phyloP scores from a whole-genome alignment of 2,329 filamentous ascomycete genomes.

The Apiospora pterosperma region DNA sequence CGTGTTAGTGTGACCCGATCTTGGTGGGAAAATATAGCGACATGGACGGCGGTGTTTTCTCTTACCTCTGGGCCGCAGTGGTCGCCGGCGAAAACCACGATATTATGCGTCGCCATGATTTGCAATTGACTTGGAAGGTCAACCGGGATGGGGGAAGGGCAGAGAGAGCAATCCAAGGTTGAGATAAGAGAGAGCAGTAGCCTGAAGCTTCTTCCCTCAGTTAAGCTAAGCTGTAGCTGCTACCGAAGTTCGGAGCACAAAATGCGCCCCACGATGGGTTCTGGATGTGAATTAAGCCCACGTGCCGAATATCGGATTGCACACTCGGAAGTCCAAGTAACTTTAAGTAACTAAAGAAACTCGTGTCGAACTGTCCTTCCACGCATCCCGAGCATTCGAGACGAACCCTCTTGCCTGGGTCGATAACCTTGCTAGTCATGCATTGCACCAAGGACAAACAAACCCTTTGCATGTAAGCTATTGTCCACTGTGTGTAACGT shows the following conservation, averaged over 20 bases:
- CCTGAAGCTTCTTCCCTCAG: not conserved
- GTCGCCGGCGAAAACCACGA: slow-evolving; percentile 80
- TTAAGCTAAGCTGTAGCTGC: not conserved
- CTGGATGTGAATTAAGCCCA: slow-evolving; percentile 9
- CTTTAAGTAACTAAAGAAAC: not conserved
- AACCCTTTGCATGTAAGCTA: too few species aligned
- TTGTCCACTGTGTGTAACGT: slow-evolving; percentile 3
- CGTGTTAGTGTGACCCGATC: not conserved
- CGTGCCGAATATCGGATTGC: slow-evolving; percentile 11
- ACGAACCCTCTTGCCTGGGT: not conserved
- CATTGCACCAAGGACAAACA: not conserved
- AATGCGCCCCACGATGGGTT: slow-evolving; percentile 16
- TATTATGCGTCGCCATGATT: slow-evolving; percentile 68
- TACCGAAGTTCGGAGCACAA: slow-evolving; percentile 7
- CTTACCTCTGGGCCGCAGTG: slow-evolving; percentile 80
- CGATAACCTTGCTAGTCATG: not conserved
- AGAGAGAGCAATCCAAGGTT: not conserved
- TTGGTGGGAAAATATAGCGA: not conserved
- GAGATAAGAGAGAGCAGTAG: not conserved
- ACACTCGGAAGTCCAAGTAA: not conserved
- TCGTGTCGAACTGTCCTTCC: not conserved
- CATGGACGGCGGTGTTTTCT: not conserved
- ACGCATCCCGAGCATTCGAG: not conserved
- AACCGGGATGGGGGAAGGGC: not conserved
- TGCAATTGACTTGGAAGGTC: not conserved